Base-by-base conservation (phyloP, 129 eudicot genomes). In the Tagetes erecta region DNA sequence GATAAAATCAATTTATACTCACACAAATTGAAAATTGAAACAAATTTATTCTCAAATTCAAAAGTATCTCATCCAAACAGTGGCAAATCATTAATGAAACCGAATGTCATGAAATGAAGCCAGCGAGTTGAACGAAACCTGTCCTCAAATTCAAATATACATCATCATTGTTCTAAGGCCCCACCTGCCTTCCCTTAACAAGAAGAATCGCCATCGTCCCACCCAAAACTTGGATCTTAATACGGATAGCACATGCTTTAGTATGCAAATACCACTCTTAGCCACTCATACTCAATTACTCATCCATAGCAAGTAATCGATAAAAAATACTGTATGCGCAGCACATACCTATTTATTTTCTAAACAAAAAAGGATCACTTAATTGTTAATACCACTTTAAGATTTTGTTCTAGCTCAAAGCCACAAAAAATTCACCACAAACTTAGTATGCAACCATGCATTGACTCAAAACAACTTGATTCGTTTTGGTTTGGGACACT, bases 181-280 rank as follows among this genome's bases (percentile, higher is more conserved):
- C 91, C 80, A 62, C 77, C 60, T 58, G 13, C 68, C 77, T 81
- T 73, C 73, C 59, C 68, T 31, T 47, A 73, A 77, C 81, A 81
- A 83, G 82, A 87, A 75, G 87, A 88, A 91, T 86, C 84, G 83
- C 81, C 90, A 81, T 85, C 70, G 87, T 84, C 87, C 83, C 82
- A 78, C 84, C 83, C 84, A 82, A 76, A 83, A 74, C 31, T 36
- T 79, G 79, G 86, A 76, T 75, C 78, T 76, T 79, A 75, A 76
- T 76, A 57, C 78, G 78, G 87, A 89, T 67, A 81, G 88, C 80
- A 81, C 80, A 60, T 58, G 80, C 64, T 69, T 75, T 76, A 80
- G 37, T 12, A 60, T 60, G 31, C 60, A 55, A 76, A 74, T 52
- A 75, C 64, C 71, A 76, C 79, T 77, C 73, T 68, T 78, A 83